Conservation (phyloP, 371 early-diverging fungal genomes). For the Mortierella sp. region DNA sequence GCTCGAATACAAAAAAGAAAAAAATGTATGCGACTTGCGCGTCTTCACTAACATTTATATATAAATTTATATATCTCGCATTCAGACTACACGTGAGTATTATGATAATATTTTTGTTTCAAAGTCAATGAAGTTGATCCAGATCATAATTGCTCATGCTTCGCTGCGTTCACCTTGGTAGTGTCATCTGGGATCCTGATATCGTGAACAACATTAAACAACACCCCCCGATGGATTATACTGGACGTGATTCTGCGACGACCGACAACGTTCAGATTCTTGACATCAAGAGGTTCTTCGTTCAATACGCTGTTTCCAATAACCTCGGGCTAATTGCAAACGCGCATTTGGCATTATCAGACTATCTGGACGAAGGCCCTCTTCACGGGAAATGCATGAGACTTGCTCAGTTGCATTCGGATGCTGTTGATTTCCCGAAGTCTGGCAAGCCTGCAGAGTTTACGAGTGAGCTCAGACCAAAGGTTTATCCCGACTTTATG, state of each 20-base stretch:
- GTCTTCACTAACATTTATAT: background rate
- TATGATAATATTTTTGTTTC: background rate
- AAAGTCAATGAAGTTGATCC: background rate
- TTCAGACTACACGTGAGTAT: conserved; percentile 19
- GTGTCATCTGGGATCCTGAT: conserved; percentile 76
- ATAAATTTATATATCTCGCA: background rate
- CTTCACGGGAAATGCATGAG: conserved; percentile 64
- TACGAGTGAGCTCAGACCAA: conserved; percentile 61
- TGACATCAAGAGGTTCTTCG: conserved; percentile 78
- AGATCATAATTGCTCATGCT: background rate
- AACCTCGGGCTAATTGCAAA: conserved; percentile 84
- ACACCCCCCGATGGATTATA: conserved; percentile 74
- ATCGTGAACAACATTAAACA: conserved; percentile 66
- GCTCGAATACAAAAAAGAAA: background rate
- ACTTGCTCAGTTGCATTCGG: conserved; percentile 78
- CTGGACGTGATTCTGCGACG: conserved; percentile 46
- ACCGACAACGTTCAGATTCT: conserved; percentile 63
- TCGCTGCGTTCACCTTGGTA: conserved; percentile 15
- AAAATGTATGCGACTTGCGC: too few relatives aligned
- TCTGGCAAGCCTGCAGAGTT: conserved; percentile 71
- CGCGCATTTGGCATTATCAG: conserved; percentile 81
- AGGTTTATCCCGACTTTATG: conserved; percentile 86
- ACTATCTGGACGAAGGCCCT: conserved; percentile 64
- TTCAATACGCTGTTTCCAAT: conserved; percentile 79
- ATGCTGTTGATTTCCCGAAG: conserved; percentile 80